These are phyloP conservation scores for Medicago ruthenica DNA, from an alignment of 306 rosid genomes.

Conservation along the genomic window DNA sequence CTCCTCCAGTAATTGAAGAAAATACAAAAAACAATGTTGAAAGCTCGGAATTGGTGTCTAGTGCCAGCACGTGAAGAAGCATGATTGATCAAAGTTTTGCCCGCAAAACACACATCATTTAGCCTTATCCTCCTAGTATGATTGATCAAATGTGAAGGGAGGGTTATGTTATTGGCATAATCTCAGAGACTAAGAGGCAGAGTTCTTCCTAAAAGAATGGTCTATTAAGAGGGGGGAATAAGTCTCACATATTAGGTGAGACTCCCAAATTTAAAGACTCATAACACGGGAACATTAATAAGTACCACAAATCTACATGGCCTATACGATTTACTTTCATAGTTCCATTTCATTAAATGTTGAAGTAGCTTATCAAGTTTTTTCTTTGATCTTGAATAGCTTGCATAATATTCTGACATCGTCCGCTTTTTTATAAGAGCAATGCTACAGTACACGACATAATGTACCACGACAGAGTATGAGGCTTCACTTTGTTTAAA, in stretches of 20 bases:
- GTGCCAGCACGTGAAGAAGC: constrained; percentile 59
- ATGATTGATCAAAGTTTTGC: constrained; percentile 36
- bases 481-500: no score
- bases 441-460: no score
- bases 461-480: no score
- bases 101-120: constrained; percentile 33
- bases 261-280: background rate
- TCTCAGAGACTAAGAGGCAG: background rate
- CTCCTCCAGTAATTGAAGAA: constrained; percentile 45
- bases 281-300: background rate
- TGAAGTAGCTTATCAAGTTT: background rate
- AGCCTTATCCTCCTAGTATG: constrained; percentile 10
- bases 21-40: constrained; percentile 45
- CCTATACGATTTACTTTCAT: background rate
- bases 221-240: background rate
- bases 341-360: background rate
- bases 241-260: background rate
- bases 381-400: background rate
- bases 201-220: background rate
- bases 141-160: background rate
- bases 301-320: background rate
- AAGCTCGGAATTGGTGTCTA: constrained; percentile 64
- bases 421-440: no score
- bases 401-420: background rate
- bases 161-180: background rate